Evolutionary conservation across 371 early-diverging fungal species (phyloP), one percentile per base, ranked within the genome.

Genomic region (Smittium mucronatum): DNA sequence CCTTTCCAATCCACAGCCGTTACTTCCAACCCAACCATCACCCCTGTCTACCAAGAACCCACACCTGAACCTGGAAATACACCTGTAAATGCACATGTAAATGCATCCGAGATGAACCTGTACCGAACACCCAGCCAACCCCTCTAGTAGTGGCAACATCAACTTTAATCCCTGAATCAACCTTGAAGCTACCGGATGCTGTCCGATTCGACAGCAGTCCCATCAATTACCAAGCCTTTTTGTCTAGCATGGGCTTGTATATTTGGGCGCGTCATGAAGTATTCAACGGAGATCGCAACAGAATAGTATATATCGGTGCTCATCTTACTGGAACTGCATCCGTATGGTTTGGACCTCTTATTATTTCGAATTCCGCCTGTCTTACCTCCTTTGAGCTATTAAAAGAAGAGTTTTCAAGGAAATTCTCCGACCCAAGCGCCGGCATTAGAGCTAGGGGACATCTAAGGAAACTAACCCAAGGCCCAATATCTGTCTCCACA

Each of bases 351-450:
- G 16, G 11, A 61, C 16, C 28, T 61, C 5, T 61, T 28, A n/a
- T 61, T 11, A 5, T 11, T 5, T 5, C 5, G 5, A 61, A 61
- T 61, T 5, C 5, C 63, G 11, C 28, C 28, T 61, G 28, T 16
- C n/a, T 61, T 11, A 5, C 5, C 5, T 11, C 11, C n/a, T 61
- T 11, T 61, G 63, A 28, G n/a, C 5, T n/a, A 5, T 61, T 61
- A 30, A 30, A 11, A 16, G 63, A 11, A 5, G 15, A 61, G 16
- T 61, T 61, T n/a, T 11, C 15, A 30, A 61, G 30, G 16, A 61
- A 33, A 5, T 61, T 61, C 32, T 61, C 63, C 16, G 63, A 61
- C n/a, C 63, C 63, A 30, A 61, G n/a, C 32, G 28, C 16, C 63
- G 30, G 11, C 16, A 61, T 61, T n/a, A 61, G n/a, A 11, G 28